phyloP scores from a whole-genome alignment of 2,329 filamentous ascomycete genomes.

The Sordariomycetes sp. region DNA sequence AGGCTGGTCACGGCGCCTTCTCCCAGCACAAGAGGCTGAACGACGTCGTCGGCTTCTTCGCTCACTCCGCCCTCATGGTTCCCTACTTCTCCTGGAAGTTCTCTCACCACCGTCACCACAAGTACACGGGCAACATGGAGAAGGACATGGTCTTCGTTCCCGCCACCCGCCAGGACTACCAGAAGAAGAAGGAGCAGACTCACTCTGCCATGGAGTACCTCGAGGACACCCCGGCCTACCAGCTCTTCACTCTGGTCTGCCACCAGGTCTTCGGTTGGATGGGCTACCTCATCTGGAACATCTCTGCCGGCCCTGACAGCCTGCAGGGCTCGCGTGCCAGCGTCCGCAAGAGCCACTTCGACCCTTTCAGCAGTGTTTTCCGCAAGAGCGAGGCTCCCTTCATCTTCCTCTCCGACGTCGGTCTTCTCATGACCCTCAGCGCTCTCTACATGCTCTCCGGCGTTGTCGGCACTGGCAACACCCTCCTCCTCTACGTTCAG shows the following conservation, averaged over 20 bases:
- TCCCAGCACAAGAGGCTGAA: slow-evolving; percentile 48
- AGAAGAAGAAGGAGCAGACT: slow-evolving; percentile 13
- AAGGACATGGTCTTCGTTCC: slow-evolving; percentile 60
- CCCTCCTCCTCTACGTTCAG: slow-evolving; percentile 50
- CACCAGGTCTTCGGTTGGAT: slow-evolving; percentile 61
- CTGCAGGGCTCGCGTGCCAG: slow-evolving; percentile 29
- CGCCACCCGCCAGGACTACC: slow-evolving; percentile 27
- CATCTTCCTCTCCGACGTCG: slow-evolving; percentile 52
- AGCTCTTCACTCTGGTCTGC: slow-evolving; percentile 42
- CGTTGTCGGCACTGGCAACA: slow-evolving; percentile 45
- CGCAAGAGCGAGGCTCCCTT: slow-evolving; percentile 44
- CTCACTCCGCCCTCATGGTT: slow-evolving; percentile 58
- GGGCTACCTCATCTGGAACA: slow-evolving; percentile 53
- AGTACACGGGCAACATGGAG: slow-evolving; percentile 57
- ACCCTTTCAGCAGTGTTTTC: slow-evolving; percentile 53
- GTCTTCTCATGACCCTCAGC: slow-evolving; percentile 40
- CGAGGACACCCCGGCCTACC: slow-evolving; percentile 53
- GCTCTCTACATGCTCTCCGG: slow-evolving; percentile 41
- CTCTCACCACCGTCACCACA: slow-evolving; percentile 61
- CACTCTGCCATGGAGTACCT: slow-evolving; percentile 26
- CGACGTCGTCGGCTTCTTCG: slow-evolving; percentile 50
- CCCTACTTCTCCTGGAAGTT: slow-evolving; percentile 69
- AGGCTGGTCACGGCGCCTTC: slow-evolving; percentile 62
- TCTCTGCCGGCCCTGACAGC: slow-evolving; percentile 37
- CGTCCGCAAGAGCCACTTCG: slow-evolving; percentile 42